Conservation (phyloP, 2,329 filamentous ascomycete genomes). For the Calonectria leucothoes region DNA sequence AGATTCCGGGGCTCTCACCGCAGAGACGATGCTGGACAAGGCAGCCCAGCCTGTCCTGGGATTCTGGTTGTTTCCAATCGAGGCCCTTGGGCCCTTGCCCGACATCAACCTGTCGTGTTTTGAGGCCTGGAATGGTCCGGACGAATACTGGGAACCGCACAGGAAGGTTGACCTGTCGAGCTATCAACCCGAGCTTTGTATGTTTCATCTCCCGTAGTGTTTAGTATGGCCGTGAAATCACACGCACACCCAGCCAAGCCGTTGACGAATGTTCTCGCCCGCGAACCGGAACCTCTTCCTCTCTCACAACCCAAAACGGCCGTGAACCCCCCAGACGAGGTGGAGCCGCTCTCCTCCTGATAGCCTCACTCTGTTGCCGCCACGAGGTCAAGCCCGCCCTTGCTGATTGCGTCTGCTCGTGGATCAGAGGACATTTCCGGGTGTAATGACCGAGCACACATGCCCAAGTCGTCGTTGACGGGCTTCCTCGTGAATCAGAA, state of each 20-base stretch:
- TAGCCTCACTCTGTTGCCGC: too few species aligned
- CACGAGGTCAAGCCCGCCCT: too few species aligned
- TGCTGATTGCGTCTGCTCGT: too few species aligned
- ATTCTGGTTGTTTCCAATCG: neutral
- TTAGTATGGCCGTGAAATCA: neutral
- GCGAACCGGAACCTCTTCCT: too few species aligned
- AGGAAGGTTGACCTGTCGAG: neutral
- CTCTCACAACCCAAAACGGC: too few species aligned
- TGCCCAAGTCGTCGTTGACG: too few species aligned
- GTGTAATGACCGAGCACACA: too few species aligned
- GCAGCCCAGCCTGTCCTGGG: neutral
- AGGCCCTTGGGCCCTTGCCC: neutral
- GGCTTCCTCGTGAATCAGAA: too few species aligned
- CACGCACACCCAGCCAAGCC: neutral
- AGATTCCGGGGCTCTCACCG: neutral
- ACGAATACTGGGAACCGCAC: neutral
- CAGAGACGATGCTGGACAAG: neutral
- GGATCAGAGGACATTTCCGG: too few species aligned
- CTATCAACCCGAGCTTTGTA: neutral
- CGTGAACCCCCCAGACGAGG: too few species aligned
- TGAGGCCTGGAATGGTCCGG: fast-evolving
- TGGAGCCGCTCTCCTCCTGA: too few species aligned
- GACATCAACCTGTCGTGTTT: neutral
- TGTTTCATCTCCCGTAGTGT: neutral
- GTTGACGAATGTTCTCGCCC: too few species aligned